These are phyloP conservation scores for Trichophyton equinum DNA, from an alignment of 2,329 filamentous ascomycete species.

Conservation along the genomic window DNA sequence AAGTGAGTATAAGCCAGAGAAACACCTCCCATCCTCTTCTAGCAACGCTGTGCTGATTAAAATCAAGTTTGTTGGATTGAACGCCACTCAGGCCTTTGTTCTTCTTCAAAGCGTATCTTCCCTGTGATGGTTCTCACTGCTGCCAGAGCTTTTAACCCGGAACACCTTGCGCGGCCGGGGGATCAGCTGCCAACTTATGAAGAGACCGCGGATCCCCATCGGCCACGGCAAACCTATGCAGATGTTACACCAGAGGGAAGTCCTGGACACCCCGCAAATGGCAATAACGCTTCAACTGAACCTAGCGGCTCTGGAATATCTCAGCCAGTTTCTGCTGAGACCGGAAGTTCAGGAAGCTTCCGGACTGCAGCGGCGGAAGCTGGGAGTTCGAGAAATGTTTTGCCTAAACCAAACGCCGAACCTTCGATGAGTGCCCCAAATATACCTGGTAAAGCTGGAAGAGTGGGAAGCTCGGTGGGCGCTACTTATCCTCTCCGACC, in stretches of 20 bases:
- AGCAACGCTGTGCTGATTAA: not conserved
- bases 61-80: not conserved
- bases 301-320: too few relatives aligned
- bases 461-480: too few relatives aligned
- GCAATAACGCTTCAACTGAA: too few relatives aligned
- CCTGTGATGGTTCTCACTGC: not conserved
- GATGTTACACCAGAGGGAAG: not conserved
- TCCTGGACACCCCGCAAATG: too few relatives aligned
- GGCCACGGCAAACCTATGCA: not conserved
- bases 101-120: not conserved
- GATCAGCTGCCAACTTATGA: not conserved
- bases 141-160: not conserved
- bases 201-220: not conserved
- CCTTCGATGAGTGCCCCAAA: too few relatives aligned
- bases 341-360: too few relatives aligned
- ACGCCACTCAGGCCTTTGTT: not conserved
- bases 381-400: not conserved
- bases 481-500: too few relatives aligned
- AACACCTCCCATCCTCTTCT: not conserved
- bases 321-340: too few relatives aligned
- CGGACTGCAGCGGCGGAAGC: not conserved
- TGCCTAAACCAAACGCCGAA: not conserved
- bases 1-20: not conserved
- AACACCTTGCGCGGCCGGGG: not conserved
- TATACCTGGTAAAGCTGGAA: too few relatives aligned